Evolutionary conservation across 2,329 filamentous ascomycete genomes (phyloP).

Genomic region (Alternaria sp.): DNA sequence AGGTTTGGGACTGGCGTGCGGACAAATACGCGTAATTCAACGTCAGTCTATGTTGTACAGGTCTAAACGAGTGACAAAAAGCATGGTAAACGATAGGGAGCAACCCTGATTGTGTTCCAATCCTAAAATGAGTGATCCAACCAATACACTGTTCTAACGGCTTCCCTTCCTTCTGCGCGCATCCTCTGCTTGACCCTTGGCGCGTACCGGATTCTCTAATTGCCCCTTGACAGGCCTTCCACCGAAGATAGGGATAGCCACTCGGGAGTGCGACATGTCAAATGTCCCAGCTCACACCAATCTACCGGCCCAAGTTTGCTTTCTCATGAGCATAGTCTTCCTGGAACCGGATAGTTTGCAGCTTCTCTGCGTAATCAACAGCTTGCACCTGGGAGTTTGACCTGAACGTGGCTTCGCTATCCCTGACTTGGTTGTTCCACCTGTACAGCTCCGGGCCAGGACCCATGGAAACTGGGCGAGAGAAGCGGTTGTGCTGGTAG

Average conservation of each 20-base stretch:
- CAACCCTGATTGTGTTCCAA: not conserved
- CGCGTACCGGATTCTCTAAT: not conserved
- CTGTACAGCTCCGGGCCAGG: conserved; percentile 12
- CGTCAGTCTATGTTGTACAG: not conserved
- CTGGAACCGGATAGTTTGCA: conserved; percentile 1
- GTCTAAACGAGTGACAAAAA: not conserved
- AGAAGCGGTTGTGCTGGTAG: conserved; percentile 59
- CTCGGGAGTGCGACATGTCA: not conserved
- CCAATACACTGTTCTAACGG: not conserved
- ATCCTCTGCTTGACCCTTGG: not conserved
- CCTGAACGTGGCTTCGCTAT: conserved; percentile 6
- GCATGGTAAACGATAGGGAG: not conserved
- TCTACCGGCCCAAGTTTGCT: not conserved
- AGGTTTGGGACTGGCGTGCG: not conserved
- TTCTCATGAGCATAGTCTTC: conserved; percentile 5
- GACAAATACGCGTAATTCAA: not conserved
- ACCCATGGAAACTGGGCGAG: conserved; percentile 19
- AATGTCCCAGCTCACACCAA: not conserved
- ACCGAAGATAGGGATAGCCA: not conserved
- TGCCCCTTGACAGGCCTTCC: not conserved
- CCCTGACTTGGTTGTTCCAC: conserved; percentile 8
- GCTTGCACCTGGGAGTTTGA: not conserved
- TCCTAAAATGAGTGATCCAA: not conserved
- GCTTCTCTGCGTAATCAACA: conserved; percentile 1
- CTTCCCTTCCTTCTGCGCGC: not conserved